phyloP scores from a whole-genome alignment of 192 early-diverging fungal genomes.

The Entophlyctis helioformis region DNA sequence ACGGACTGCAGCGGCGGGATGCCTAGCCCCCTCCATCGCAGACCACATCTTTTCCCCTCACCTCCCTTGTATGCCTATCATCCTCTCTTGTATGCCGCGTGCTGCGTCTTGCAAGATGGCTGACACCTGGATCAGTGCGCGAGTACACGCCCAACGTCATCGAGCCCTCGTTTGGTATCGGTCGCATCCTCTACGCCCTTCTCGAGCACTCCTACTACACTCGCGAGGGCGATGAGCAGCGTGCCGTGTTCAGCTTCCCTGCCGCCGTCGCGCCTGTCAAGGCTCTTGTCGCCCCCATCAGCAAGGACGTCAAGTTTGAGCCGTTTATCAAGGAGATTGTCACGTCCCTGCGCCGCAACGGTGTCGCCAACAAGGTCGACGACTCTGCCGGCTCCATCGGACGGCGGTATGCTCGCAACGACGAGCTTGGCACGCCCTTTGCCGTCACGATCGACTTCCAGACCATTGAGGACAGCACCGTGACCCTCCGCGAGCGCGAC shows the following conservation, averaged over 20 bases:
- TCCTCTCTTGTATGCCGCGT: no score
- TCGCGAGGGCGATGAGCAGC: slow-evolving; percentile 81
- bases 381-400: slow-evolving; percentile 83
- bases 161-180: slow-evolving; percentile 98
- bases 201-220: slow-evolving; percentile 91
- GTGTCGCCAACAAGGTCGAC: slow-evolving; percentile 78
- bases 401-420: slow-evolving; percentile 91
- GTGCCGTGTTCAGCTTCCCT: slow-evolving; percentile 84
- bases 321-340: slow-evolving; percentile 54
- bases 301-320: slow-evolving; percentile 62
- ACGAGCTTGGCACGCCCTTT: slow-evolving; percentile 96
- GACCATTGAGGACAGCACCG: slow-evolving; percentile 81
- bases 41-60: no score
- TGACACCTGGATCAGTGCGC: no score
- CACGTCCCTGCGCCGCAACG: slow-evolving; percentile 55
- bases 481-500: slow-evolving; percentile 95
- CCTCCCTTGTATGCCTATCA: no score
- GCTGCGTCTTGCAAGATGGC: no score
- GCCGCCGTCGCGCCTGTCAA: slow-evolving; percentile 89
- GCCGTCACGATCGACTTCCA: slow-evolving; percentile 98
- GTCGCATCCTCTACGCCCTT: slow-evolving; percentile 91
- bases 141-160: slow-evolving; percentile 98
- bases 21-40: no score
- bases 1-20: no score
- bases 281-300: slow-evolving; percentile 82